Base-by-base conservation (phyloP, 371 early-diverging fungal species). In the Zopfochytrium polystomum region DNA sequence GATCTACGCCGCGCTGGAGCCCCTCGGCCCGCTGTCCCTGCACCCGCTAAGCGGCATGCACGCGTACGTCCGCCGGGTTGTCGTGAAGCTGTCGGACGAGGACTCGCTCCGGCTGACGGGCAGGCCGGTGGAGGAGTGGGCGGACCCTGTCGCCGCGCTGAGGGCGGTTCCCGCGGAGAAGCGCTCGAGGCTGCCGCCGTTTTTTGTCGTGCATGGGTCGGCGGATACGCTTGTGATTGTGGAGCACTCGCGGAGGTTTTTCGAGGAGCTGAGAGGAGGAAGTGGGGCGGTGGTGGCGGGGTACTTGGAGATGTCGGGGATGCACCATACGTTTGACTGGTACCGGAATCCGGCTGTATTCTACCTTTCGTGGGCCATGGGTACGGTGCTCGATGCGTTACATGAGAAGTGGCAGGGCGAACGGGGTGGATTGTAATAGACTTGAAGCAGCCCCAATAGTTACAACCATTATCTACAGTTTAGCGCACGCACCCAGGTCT, bases 301-400 rank as follows among this genome's bases (percentile, higher is more conserved):
- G 22, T 66, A 66, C 53, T 20, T 60, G 30, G 67, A 66, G 31
- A 26, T 66, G 6, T 62, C 67, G 5, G n/a, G 33, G 22, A 50
- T 62, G 20, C 61, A 42, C n/a, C 67, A 66, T 29, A 58, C 52
- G 13, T 57, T 61, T 26, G 67, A 66, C 50, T 31, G 55, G 25
- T 51, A 57, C n/a, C 52, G 42, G 25, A 42, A 52, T 2, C 67
- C 67, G 26, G 22, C 31, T 20, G 26, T 27, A 20, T 29, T 61
- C 43, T 61, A 66, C 33, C 45, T 35, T 5, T 53, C 44, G 15
- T 61, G 67, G 67, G 55, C 58, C 7, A 34, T 23, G 9, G 67
- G 52, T 0, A 3, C 22, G 7, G 60, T 56, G 31, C 45, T 66
- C 23, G 58, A 60, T 1, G 9, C 29, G 3, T 29, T 60, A 2